phyloP scores from a whole-genome alignment of 2,329 filamentous ascomycete species.

The Beauveria brongniartii region DNA sequence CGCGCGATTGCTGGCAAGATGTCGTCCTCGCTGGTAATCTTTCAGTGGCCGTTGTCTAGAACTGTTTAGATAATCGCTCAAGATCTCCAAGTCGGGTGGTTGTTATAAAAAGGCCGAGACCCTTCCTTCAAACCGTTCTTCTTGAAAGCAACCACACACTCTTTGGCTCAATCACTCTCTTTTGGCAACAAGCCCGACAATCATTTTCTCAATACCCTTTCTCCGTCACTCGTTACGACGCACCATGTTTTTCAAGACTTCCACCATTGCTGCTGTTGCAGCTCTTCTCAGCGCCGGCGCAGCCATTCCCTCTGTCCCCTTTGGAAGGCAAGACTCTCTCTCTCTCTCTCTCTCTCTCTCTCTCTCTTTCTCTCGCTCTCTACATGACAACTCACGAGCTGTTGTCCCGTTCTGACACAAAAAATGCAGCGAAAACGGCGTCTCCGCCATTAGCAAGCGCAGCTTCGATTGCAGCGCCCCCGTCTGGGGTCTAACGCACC shows the following conservation, averaged over 20 bases:
- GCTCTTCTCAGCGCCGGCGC: background rate
- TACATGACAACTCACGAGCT: background rate
- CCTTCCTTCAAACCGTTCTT: no score
- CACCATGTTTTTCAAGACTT: conserved; percentile 5
- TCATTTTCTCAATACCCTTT: background rate
- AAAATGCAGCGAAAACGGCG: background rate
- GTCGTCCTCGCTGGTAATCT: background rate
- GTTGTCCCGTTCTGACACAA: background rate
- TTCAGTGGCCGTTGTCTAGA: no score
- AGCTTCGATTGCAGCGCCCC: conserved; percentile 14
- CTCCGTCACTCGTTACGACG: background rate
- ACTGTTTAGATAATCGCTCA: no score
- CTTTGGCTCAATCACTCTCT: background rate
- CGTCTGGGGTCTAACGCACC: conserved; percentile 16
- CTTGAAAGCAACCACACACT: background rate
- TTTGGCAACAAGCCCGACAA: background rate
- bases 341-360: no score
- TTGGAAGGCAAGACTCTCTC: background rate
- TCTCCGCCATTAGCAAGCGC: background rate
- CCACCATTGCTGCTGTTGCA: background rate
- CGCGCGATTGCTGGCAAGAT: background rate
- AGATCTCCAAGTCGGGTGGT: no score
- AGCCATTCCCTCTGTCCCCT: background rate
- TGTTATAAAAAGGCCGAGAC: no score
- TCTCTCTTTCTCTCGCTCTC: background rate